A percentile compares a stretch with the other conserved stretches of the same genome.
Evolutionary conservation across 2,329 filamentous ascomycete genomes (phyloP).

Genomic region (Penicillium decumbens): DNA sequence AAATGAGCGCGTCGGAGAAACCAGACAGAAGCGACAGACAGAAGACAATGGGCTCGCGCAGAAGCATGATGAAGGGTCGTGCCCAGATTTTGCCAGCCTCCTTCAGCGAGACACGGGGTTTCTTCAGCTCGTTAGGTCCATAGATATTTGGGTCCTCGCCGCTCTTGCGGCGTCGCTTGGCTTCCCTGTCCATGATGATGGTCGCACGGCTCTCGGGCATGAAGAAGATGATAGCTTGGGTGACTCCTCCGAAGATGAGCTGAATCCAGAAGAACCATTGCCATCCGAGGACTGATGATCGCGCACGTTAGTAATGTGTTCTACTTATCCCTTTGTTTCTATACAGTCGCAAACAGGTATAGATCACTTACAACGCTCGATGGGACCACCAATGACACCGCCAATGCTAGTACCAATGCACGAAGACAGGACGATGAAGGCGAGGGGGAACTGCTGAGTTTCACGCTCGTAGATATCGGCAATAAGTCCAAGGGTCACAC

Average conservation of each 20-base stretch:
- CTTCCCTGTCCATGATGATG: slow-evolving; percentile 54
- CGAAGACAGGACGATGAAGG: slow-evolving; percentile 53
- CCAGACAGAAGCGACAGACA: slow-evolving; percentile 56
- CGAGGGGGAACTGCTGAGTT: slow-evolving; percentile 53
- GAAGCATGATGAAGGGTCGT: slow-evolving; percentile 57
- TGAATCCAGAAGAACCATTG: slow-evolving; percentile 60
- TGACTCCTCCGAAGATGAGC: slow-evolving; percentile 53
- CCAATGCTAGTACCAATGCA: slow-evolving; percentile 50
- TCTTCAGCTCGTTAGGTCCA: slow-evolving; percentile 62
- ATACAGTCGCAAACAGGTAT: no score
- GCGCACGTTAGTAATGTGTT: background rate
- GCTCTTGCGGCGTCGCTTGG: slow-evolving; percentile 50
- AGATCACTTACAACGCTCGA: slow-evolving; percentile 31
- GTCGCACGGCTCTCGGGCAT: slow-evolving; percentile 55
- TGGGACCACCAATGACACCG: slow-evolving; percentile 49
- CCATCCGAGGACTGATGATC: slow-evolving; percentile 39
- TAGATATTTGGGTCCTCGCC: slow-evolving; percentile 50
- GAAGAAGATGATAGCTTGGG: slow-evolving; percentile 47
- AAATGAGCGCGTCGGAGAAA: slow-evolving; percentile 59
- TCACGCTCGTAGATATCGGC: slow-evolving; percentile 55
- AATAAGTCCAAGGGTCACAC: slow-evolving; percentile 57
- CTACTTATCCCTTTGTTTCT: no score
- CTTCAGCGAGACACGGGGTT: slow-evolving; percentile 44
- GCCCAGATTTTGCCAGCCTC: slow-evolving; percentile 54
- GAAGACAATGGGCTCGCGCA: slow-evolving; percentile 59